Percentiles rank a stretch among this genome's conserved stretches.
Conservation (phyloP, 148 eudicot species). For the Rhododendron vialii region DNA sequence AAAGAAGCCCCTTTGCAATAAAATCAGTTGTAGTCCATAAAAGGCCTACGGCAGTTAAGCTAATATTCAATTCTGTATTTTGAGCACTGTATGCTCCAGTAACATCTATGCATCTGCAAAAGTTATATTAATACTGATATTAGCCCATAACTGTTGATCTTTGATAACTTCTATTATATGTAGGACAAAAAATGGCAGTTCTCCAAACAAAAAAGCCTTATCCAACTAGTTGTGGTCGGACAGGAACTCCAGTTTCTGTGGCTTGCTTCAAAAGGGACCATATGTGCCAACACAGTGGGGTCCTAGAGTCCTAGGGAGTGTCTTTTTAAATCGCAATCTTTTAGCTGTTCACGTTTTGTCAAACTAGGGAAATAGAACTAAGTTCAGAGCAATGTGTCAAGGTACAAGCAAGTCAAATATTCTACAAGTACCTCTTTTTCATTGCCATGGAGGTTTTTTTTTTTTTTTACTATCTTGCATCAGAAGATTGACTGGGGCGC, state of each 20-base stretch:
- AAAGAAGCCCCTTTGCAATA: conserved; percentile 67
- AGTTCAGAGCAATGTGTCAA: neutral
- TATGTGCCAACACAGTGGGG: neutral
- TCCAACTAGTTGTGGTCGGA: neutral
- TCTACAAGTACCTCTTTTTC: neutral
- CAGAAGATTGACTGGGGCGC: neutral
- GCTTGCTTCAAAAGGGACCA: neutral
- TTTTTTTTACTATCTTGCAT: neutral
- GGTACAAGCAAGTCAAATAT: neutral
- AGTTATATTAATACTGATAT: neutral
- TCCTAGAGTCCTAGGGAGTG: neutral
- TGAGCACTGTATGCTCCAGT: conserved; percentile 94
- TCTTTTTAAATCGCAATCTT: neutral
- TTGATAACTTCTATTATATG: neutral
- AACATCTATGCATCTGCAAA: conserved; percentile 85
- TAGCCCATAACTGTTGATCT: neutral
- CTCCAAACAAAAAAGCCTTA: neutral
- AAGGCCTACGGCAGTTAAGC: conserved; percentile 92
- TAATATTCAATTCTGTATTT: conserved; percentile 89
- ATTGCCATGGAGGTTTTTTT: neutral
- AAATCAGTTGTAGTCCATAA: conserved; percentile 97
- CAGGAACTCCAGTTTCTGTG: neutral
- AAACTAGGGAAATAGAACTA: neutral
- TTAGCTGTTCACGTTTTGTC: neutral
- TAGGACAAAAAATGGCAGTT: neutral